Conservation (phyloP, 192 early-diverging fungal genomes). For the Umbelopsis ramanniana region DNA sequence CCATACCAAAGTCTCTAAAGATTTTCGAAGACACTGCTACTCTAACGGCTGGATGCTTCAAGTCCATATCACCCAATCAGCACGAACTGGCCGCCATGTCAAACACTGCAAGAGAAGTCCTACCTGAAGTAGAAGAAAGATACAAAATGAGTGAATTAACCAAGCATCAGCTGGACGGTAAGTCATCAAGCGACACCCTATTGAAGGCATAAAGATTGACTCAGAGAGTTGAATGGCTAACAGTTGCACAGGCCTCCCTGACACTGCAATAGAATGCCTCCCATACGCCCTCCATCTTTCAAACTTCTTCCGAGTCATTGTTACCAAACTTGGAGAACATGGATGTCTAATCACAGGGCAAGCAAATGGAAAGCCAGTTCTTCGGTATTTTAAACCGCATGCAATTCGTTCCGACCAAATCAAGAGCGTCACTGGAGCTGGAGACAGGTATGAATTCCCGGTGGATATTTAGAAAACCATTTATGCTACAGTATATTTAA, state of each 20-base stretch:
- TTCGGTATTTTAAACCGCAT: conserved; percentile 42
- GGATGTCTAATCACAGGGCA: conserved; percentile 54
- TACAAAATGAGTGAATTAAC: conserved; percentile 22
- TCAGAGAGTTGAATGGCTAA: neutral
- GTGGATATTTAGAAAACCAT: too few relatives aligned
- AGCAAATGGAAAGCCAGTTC: conserved; percentile 4
- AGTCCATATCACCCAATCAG: conserved; percentile 73
- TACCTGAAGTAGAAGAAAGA: conserved; percentile 29
- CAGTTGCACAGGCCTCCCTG: conserved; percentile 8
- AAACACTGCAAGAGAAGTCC: conserved; percentile 31
- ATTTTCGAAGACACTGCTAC: conserved; percentile 48
- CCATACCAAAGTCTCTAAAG: conserved; percentile 74
- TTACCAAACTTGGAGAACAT: conserved; percentile 73
- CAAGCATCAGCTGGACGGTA: conserved; percentile 26
- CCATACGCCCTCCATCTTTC: conserved; percentile 47
- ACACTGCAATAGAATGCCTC: conserved; percentile 15
- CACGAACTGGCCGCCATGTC: conserved; percentile 72
- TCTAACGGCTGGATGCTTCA: conserved; percentile 43
- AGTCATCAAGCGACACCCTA: neutral
- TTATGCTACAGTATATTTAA: neutral
- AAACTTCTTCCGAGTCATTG: conserved; percentile 54
- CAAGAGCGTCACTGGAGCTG: conserved; percentile 78
- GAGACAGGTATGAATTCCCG: conserved; percentile 61
- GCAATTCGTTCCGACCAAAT: conserved; percentile 33
- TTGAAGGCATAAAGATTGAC: neutral